These are phyloP conservation scores for Colletotrichum sp. DNA, from an alignment of 2,329 filamentous ascomycete genomes.

Conservation along the genomic window DNA sequence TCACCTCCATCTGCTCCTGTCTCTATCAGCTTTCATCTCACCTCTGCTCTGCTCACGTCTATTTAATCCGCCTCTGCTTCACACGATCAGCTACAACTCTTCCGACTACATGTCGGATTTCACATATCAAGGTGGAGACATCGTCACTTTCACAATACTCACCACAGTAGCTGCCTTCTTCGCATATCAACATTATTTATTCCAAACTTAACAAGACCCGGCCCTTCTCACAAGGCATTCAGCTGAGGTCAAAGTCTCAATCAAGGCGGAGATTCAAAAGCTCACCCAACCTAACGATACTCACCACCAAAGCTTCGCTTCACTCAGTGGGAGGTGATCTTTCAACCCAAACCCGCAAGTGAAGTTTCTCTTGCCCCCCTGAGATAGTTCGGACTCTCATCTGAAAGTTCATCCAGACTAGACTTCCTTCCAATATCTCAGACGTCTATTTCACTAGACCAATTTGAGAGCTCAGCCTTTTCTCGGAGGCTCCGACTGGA, in stretches of 20 bases:
- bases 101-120: background rate
- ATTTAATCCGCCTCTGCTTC: background rate
- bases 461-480: background rate
- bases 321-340: background rate
- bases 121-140: background rate
- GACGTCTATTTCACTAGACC: background rate
- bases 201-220: too few species aligned
- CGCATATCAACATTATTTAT: too few species aligned
- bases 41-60: background rate
- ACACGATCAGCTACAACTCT: background rate
- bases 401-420: background rate
- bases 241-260: background rate
- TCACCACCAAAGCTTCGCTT: background rate
- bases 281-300: too few species aligned
- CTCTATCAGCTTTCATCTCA: background rate
- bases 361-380: background rate
- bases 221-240: too few species aligned
- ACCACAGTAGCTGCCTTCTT: too few species aligned
- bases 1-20: background rate
- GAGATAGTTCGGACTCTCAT: background rate
- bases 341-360: background rate
- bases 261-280: too few species aligned
- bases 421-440: background rate
- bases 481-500: fast-evolving
- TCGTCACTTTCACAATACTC: background rate